Percentiles rank a stretch among this genome's conserved stretches.
These are phyloP conservation scores for Pseudonitzschia pungens DNA, from an alignment of 108 stramenopile species.

Conservation along the genomic window DNA sequence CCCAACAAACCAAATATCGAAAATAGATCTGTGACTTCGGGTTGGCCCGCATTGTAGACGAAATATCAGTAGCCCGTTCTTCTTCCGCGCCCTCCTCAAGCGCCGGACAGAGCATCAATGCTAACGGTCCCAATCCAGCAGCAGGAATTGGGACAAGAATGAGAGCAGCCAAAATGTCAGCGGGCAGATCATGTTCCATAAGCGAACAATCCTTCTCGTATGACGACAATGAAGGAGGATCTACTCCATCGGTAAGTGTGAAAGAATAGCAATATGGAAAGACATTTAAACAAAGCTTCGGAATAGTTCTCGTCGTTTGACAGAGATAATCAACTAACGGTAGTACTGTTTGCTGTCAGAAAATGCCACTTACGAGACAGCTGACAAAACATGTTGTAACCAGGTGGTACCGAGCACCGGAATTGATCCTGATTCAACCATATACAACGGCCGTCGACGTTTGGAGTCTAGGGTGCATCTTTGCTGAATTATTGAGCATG, in stretches of 20 bases:
- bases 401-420: constrained; percentile 99
- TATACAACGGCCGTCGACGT: constrained; percentile 97
- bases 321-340: neutral
- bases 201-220: neutral
- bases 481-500: constrained; percentile 89
- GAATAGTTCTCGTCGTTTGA: neutral
- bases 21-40: constrained; percentile 96
- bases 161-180: constrained; percentile 7
- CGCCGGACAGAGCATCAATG: constrained; percentile 8
- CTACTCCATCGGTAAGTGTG: constrained; percentile 1
- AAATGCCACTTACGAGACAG: constrained; percentile 73
- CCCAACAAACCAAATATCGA: neutral
- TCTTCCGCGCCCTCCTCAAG: neutral
- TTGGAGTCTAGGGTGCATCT: constrained; percentile 94
- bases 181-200: constrained; percentile 4
- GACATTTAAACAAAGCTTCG: neutral
- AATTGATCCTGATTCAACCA: constrained; percentile 94
- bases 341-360: constrained; percentile 14
- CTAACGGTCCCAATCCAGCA: neutral
- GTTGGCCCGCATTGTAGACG: constrained; percentile 89
- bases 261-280: neutral
- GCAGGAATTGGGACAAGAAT: neutral
- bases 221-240: neutral
- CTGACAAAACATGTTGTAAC: constrained; percentile 99
- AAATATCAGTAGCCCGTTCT: constrained; percentile 8